phyloP scores from a whole-genome alignment of 1,284 basidiomycete genomes.

The Rhodotorula sp. region DNA sequence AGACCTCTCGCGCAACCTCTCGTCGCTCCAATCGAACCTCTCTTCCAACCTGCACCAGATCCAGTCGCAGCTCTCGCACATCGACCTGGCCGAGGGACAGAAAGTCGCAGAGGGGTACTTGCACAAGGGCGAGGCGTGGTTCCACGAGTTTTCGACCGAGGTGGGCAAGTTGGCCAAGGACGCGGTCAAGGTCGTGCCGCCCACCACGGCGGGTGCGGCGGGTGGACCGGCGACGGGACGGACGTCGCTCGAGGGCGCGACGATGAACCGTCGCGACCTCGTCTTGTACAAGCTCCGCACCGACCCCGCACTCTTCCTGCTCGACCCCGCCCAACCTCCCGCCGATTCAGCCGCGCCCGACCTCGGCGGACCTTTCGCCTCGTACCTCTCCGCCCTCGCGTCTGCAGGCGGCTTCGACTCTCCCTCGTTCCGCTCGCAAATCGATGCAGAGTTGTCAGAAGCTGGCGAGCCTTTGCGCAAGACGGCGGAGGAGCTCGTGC shows the following conservation, averaged over 20 bases:
- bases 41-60: conserved; percentile 32
- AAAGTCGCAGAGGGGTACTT: conserved; percentile 40
- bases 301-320: conserved; percentile 70
- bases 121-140: conserved; percentile 42
- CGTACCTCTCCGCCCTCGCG: conserved; percentile 52
- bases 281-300: conserved; percentile 70
- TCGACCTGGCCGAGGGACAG: conserved; percentile 33
- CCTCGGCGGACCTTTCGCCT: conserved; percentile 60
- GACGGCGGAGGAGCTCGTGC: conserved; percentile 55
- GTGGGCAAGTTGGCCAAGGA: conserved; percentile 55
- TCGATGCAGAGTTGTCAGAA: conserved; percentile 55
- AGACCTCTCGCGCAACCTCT: conserved; percentile 23
- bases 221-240: conserved; percentile 33
- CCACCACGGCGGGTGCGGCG: conserved; percentile 46
- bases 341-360: conserved; percentile 32
- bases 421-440: conserved; percentile 21
- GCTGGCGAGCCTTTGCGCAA: conserved; percentile 57
- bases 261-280: conserved; percentile 69
- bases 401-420: conserved; percentile 33
- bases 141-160: conserved; percentile 37
- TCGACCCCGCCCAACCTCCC: conserved; percentile 61
- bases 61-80: conserved; percentile 35
- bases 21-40: conserved; percentile 24
- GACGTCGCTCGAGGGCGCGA: conserved; percentile 47
- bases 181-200: conserved; percentile 84